These are phyloP conservation scores for Candolleomyces efflorescens DNA, from an alignment of 768 basidiomycete species.

Conservation along the genomic window DNA sequence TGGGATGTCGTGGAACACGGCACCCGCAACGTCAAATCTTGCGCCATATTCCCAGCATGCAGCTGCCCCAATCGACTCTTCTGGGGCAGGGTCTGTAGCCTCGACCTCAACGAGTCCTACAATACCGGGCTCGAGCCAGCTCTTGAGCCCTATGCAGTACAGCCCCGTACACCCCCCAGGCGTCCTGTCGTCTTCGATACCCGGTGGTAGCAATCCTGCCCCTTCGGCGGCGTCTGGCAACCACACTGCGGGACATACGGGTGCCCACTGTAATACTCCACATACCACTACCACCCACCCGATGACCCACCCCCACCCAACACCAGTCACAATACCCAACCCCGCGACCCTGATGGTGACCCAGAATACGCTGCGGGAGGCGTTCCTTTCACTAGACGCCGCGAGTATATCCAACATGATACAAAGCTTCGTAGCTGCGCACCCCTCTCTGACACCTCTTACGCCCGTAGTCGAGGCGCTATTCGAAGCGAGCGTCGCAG, in stretches of 20 bases:
- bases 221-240: slow-evolving; percentile 38
- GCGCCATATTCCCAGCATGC: not conserved
- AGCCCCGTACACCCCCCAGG: slow-evolving; percentile 25
- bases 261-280: slow-evolving; percentile 20
- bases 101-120: not conserved
- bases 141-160: slow-evolving; percentile 16
- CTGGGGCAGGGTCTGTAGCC: not conserved
- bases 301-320: slow-evolving; percentile 12
- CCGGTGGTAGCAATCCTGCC: slow-evolving; percentile 14
- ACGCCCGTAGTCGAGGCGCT: slow-evolving; percentile 47
- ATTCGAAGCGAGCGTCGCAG: slow-evolving; percentile 47
- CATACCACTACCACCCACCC: slow-evolving; percentile 14
- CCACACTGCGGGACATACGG: slow-evolving; percentile 30
- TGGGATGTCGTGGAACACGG: slow-evolving; percentile 4
- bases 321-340: slow-evolving; percentile 11
- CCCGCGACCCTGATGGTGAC: slow-evolving; percentile 24
- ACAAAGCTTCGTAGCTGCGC: slow-evolving; percentile 43
- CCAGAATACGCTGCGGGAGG: slow-evolving; percentile 37
- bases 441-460: slow-evolving; percentile 47
- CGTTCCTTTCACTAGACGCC: slow-evolving; percentile 45
- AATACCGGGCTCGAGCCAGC: slow-evolving; percentile 2
- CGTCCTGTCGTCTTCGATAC: too few relatives aligned
- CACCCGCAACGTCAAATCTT: not conserved
- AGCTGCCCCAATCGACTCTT: not conserved
- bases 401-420: slow-evolving; percentile 51